Base-by-base conservation (phyloP, 352 stramenopile genomes). In the Globisporangium orthogonon region DNA sequence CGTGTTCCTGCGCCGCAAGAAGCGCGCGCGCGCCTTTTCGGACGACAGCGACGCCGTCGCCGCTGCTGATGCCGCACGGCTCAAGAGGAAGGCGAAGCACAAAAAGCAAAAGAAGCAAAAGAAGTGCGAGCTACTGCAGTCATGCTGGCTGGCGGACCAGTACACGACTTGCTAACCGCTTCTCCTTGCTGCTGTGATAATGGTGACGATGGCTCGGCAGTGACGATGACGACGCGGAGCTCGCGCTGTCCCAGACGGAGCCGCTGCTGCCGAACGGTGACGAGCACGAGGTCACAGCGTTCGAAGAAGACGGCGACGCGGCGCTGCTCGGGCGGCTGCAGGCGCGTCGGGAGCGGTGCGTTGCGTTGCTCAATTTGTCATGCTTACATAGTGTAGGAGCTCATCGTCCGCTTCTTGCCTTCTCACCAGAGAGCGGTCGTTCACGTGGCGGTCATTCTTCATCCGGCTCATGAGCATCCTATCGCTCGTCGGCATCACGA, bases 301-400 rank as follows among this genome's bases (percentile, higher is more conserved):
- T 86, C 50, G 72, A 87, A 58, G 82, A 88, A 7, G 69, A 86
- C 39, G 60, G 79, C 52, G 80, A 88, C 52, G 61, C 72, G 18
- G 63, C 63, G 4, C 74, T 74, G 1, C 65, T 91, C 5, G 81
- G 83, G 43, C 73, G 81, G 14, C 58, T 91, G 30, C 60, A 63
- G 31, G 69, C 60, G 13, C 66, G 69, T 41, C 78, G 77, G 44
- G 70, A 79, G 41, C 59, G 67, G 66, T 73, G 18, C 39, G 49
- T 35, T 46, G 14, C 33, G 13, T 23, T 23, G 23, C 11, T 31
- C n/a, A 18, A 9, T 45, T 7, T 45, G 23, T 48, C 23, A 7
- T 6, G 23, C 23, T 23, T 23, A 23, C 23, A 23, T 23, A 23
- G 23, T 23, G 23, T 23, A 23, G 23, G 23, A 23, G 23, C 23